Percentiles rank a stretch among this genome's conserved stretches.
Conservation (phyloP, 1,139 yeast species). For the Debaryomyces fabryi region DNA sequence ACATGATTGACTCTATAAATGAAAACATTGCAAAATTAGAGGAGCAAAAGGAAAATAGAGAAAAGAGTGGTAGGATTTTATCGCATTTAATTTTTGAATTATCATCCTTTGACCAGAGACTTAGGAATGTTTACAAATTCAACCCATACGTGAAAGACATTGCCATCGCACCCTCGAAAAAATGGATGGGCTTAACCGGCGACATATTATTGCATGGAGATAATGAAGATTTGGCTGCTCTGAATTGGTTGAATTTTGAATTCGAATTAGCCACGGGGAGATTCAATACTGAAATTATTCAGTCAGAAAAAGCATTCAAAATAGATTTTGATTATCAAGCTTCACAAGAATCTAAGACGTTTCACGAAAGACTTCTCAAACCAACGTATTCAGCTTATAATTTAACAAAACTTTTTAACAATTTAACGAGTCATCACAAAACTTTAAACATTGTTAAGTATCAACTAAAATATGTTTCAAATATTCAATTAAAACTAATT, state of each 20-base stretch:
- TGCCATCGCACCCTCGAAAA: constrained; percentile 31
- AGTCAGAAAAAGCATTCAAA: constrained; percentile 54
- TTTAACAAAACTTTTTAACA: constrained; percentile 63
- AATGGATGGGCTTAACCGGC: constrained; percentile 65
- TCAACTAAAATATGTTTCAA: constrained; percentile 69
- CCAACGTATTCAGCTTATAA: constrained; percentile 73
- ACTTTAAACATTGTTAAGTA: constrained; percentile 60
- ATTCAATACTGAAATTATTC: constrained; percentile 57
- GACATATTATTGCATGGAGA: constrained; percentile 48
- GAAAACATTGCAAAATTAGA: constrained; percentile 23
- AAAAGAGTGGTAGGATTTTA: constrained; percentile 51
- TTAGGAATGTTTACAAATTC: constrained; percentile 57
- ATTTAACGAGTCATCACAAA: constrained; percentile 64
- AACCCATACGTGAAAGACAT: constrained; percentile 45
- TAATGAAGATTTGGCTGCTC: constrained; percentile 35
- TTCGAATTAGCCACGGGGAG: constrained; percentile 56
- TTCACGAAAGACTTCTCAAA: constrained; percentile 30
- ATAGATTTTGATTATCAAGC: constrained; percentile 66
- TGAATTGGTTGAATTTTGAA: constrained; percentile 70
- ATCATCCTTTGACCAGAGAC: constrained; percentile 58
- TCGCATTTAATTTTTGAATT: constrained; percentile 65
- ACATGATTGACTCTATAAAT: constrained; percentile 32
- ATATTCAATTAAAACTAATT: constrained; percentile 66
- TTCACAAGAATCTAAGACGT: constrained; percentile 29
- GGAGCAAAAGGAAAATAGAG: constrained; percentile 27